These are phyloP conservation scores for Fusarium duplospermum DNA, from an alignment of 2,329 filamentous ascomycete genomes.

Conservation along the genomic window DNA sequence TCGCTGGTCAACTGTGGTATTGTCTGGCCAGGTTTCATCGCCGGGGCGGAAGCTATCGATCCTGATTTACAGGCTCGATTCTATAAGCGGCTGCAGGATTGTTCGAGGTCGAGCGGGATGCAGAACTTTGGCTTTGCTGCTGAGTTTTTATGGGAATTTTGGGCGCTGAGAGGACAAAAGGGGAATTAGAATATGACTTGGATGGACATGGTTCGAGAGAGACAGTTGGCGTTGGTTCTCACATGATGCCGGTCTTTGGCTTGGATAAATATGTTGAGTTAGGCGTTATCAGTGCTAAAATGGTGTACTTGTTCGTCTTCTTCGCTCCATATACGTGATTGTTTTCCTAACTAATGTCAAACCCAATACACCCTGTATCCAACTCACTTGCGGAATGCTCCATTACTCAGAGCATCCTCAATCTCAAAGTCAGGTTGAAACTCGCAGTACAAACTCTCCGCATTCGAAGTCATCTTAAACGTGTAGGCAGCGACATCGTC, in stretches of 20 bases:
- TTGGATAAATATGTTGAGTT: neutral
- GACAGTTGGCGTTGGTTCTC: neutral
- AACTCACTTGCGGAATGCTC: neutral
- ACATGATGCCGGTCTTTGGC: neutral
- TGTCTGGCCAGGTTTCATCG: neutral
- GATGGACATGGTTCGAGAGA: neutral
- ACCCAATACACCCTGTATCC: neutral
- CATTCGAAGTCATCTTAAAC: neutral
- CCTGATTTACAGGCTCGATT: neutral
- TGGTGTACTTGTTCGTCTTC: neutral
- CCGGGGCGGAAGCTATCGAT: neutral
- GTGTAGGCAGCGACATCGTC: neutral
- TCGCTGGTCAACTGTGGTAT: neutral
- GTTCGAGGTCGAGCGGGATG: neutral
- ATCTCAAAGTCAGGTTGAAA: neutral
- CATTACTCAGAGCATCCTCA: neutral
- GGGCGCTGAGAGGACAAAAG: neutral
- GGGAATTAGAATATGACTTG: neutral
- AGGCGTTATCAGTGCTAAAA: neutral
- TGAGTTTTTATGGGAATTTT: neutral
- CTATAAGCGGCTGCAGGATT: neutral
- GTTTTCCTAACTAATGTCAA: neutral
- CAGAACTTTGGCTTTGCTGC: neutral
- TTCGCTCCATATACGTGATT: neutral
- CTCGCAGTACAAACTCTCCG: neutral